Conservation (phyloP, 2,329 filamentous ascomycete species). For the Aaosphaeria arxii region DNA sequence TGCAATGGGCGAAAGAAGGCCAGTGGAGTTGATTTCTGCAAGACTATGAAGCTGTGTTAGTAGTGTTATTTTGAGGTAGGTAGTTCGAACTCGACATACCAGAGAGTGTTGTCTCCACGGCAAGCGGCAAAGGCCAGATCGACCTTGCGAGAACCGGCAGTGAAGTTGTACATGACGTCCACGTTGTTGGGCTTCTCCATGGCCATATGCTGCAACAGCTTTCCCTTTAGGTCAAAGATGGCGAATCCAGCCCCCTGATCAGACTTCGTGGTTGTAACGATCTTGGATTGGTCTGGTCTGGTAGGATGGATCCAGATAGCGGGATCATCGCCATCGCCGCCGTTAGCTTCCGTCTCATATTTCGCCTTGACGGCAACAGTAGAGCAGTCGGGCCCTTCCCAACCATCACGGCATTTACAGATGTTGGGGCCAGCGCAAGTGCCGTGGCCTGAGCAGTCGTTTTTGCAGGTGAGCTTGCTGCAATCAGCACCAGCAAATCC, state of each 20-base stretch:
- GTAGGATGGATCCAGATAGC: constrained; percentile 30
- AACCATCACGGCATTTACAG: constrained; percentile 22
- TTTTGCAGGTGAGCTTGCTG: constrained; percentile 11
- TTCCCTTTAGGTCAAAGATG: constrained; percentile 51
- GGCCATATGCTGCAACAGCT: constrained; percentile 44
- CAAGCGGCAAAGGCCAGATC: constrained; percentile 54
- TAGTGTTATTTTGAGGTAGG: neutral
- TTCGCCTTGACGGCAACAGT: constrained; percentile 26
- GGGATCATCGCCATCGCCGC: constrained; percentile 30
- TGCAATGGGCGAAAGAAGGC: constrained; percentile 42
- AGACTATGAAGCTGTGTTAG: constrained; percentile 32
- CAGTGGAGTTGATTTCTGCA: constrained; percentile 49
- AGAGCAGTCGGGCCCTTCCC: constrained; percentile 27
- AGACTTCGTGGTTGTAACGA: constrained; percentile 55
- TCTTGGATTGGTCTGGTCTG: constrained; percentile 42
- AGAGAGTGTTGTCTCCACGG: constrained; percentile 51
- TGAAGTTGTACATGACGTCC: constrained; percentile 52
- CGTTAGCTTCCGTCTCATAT: constrained; percentile 31
- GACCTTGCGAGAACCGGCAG: constrained; percentile 42
- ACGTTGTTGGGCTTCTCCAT: constrained; percentile 55
- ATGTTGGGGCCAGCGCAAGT: constrained; percentile 22
- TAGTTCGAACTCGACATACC: constrained; percentile 36
- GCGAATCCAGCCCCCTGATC: constrained; percentile 48
- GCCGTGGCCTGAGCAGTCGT: constrained; percentile 24
- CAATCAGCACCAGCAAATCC: constrained; percentile 24